These are phyloP conservation scores for Dictyostelium firmibasis DNA, from an alignment of 78 protist species.

Conservation along the genomic window DNA sequence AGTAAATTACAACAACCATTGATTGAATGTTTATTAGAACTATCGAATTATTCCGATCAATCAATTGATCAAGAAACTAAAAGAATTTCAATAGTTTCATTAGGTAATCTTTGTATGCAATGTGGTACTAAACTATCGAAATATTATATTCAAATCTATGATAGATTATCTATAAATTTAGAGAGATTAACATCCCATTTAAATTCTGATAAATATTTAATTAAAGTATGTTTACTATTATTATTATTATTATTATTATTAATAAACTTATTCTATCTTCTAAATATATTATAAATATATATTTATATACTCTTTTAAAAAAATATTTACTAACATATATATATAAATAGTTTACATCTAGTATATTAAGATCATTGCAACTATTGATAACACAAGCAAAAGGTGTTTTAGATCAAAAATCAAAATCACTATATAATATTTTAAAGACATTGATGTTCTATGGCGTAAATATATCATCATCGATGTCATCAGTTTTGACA, in stretches of 20 bases:
- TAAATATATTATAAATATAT: no score
- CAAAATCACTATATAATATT: slow-evolving; percentile 5
- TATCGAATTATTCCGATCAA: background rate
- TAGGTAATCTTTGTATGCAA: slow-evolving; percentile 49
- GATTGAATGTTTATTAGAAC: slow-evolving; percentile 13
- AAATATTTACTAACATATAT: no score
- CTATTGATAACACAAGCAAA: slow-evolving; percentile 37
- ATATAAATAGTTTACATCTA: slow-evolving; percentile 30
- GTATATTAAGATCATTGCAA: slow-evolving; percentile 69
- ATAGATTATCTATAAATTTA: slow-evolving; percentile 33
- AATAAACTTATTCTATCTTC: no score
- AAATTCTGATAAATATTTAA: slow-evolving; percentile 31
- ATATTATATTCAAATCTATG: slow-evolving; percentile 35
- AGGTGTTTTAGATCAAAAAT: slow-evolving; percentile 16
- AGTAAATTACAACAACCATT: slow-evolving; percentile 19
- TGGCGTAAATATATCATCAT: slow-evolving; percentile 37
- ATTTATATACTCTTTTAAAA: no score
- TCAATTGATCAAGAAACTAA: slow-evolving; percentile 37
- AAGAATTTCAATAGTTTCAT: slow-evolving; percentile 59
- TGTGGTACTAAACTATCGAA: slow-evolving; percentile 58
- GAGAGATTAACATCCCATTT: slow-evolving; percentile 11
- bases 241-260: background rate
- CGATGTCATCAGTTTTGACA: slow-evolving; percentile 12
- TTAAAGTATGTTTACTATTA: slow-evolving; percentile 8
- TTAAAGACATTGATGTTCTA: slow-evolving; percentile 64